Conservation (phyloP, 192 early-diverging fungal genomes). For the Backusella psychrophila region DNA sequence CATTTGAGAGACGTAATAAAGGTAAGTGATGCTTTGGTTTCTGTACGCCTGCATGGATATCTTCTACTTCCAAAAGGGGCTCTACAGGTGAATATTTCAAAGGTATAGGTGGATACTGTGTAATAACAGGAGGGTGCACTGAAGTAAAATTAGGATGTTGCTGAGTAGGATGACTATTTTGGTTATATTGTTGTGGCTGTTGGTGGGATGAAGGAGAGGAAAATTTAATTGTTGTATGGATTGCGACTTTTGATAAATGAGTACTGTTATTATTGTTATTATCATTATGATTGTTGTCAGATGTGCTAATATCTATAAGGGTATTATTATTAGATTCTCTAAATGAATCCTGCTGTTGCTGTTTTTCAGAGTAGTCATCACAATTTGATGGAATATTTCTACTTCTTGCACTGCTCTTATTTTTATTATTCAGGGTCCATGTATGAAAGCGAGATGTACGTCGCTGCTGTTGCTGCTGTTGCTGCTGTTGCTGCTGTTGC, state of each 20-base stretch:
- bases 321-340: not conserved
- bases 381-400: not conserved
- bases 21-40: not conserved
- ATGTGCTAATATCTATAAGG: not conserved
- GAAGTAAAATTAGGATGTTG: not conserved
- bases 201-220: not conserved
- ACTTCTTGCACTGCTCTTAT: not conserved
- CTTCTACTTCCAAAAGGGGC: conserved; percentile 2
- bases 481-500: not conserved
- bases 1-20: not conserved
- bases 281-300: not conserved
- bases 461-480: not conserved
- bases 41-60: not conserved
- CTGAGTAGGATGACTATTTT: not conserved
- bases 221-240: conserved; percentile 28
- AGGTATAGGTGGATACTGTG: conserved; percentile 32
- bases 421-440: conserved; percentile 6
- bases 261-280: not conserved
- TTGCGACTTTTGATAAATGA: conserved; percentile 25
- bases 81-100: conserved; percentile 34
- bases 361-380: not conserved
- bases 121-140: conserved; percentile 29
- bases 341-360: not conserved
- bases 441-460: conserved; percentile 2
- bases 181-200: not conserved